phyloP scores from a whole-genome alignment of 1,284 basidiomycete genomes.

The Moesziomyces antarcticus region DNA sequence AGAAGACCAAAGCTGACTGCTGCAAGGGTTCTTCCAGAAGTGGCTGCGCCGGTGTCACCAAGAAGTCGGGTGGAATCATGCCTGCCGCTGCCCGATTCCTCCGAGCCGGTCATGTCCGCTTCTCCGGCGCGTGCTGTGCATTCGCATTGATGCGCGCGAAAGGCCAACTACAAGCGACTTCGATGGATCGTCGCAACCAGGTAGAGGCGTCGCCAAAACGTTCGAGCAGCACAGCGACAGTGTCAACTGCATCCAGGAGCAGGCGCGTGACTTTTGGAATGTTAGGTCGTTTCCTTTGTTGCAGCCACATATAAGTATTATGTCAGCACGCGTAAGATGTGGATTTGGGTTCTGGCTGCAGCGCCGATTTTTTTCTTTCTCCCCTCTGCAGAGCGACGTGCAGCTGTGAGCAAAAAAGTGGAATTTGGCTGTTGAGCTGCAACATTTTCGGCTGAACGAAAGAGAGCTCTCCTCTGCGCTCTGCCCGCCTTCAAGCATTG shows the following conservation, averaged over 20 bases:
- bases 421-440: conserved; percentile 6
- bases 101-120: background rate
- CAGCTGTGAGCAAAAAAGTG: background rate
- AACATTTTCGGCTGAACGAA: background rate
- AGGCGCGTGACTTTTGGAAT: too few relatives aligned
- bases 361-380: background rate
- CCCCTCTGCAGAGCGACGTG: too few relatives aligned
- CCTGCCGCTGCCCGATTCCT: background rate
- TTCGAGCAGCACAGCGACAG: too few relatives aligned
- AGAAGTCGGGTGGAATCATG: background rate
- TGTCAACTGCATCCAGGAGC: too few relatives aligned
- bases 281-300: too few relatives aligned
- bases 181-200: too few relatives aligned
- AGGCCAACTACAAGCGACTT: background rate
- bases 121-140: background rate
- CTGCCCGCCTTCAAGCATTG: background rate
- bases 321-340: too few relatives aligned
- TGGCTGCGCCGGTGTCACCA: background rate
- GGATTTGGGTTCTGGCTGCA: background rate
- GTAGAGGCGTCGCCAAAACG: too few relatives aligned
- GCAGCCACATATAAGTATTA: too few relatives aligned
- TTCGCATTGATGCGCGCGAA: background rate
- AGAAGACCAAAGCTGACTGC: too few relatives aligned
- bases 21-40: background rate
- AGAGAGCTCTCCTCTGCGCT: background rate